Evolutionary conservation across 2,329 filamentous ascomycete species (phyloP), one percentile per base, ranked within the genome.

Genomic region (Escovopsis weberi): DNA sequence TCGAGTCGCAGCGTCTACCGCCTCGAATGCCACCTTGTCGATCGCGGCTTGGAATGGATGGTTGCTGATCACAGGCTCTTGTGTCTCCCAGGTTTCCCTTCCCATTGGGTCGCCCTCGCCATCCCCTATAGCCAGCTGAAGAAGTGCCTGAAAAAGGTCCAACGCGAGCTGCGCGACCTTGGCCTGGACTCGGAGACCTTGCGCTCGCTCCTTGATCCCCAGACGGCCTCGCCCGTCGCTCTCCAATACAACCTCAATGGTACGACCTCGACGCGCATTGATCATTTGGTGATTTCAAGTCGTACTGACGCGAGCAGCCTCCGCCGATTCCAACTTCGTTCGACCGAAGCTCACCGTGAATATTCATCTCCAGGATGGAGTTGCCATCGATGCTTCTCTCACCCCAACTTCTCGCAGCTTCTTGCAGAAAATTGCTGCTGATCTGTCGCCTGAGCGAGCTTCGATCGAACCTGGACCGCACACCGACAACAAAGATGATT

Each of bases 101-200:
- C 74, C 40, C 77, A 80, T 55, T 80, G 75, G 75, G 65, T 87
- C 39, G 71, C 81, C 37, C 79, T 78, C 26, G 85, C 86, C 39
- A 84, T 94, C 47, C 85, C 83, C 3, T 94, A 94, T 59, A 74
- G 80, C 37, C 76, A 86, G 59, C 73, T 94, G 44, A 94, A 94
- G 63, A 94, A 93, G 65, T 85, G 83, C 61, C 80, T 94, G 56
- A 89, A 88, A 57, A 80, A 80, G 56, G 80, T 93, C 40, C 75
- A 80, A 49, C 64, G 67, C 41, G 85, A 94, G 64, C 70, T 94
- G 41, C 64, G 69, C 35, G 69, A 72, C 32, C 64, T 89, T 12
- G 85, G 85, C 7, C 74, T 93, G 28, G 81, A 85, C 49, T 74
- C 75, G 4, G 71, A 80, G 9, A 86, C 81, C 2, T 64, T 93